Base-by-base conservation (phyloP, 2,329 filamentous ascomycete species). In the Cladosporium oxysporum region DNA sequence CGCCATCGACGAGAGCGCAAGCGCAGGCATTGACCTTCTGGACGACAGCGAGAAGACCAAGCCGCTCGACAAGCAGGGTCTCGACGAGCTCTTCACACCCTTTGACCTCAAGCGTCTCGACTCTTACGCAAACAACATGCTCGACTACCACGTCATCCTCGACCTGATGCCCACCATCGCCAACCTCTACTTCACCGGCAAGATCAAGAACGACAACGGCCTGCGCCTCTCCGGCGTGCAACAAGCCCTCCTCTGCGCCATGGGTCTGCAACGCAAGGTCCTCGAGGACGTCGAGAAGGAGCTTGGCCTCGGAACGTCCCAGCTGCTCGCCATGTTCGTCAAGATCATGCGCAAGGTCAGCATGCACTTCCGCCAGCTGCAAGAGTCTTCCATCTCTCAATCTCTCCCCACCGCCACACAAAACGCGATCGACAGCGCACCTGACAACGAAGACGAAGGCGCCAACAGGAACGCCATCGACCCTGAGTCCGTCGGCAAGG, bases 71-170 rank as follows among this genome's bases (percentile, higher is more conserved):
- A 96, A 96, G 79, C 69, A 80, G 0, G 90, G 93, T 68, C 85
- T 99, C 7, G 93, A 97, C 74, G 82, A 83, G 18, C 78, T 90
- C 2, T 86, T 99, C 77, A 92, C 91, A 3, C 93, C 95, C 0
- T 98, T 95, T 76, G 95, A 99, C 77, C 86, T 97, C 68, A 98
- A 98, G 82, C 90, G 95, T 31, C 84, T 99, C 3, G 94, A 97
- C 76, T 93, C 91, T 52, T 99, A 99, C 74, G 92, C 95, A 18
- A 96, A 96, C 79, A 97, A 96, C 79, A 91, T 97, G 85, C 88
- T 99, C 50, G 96, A 99, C 79, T 97, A 98, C 82, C 96, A 97
- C 75, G 93, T 97, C 71, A 95, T 99, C 64, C 85, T 98, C 31
- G 96, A 99, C 76, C 87, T 99, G 74, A 84, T 99, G 65, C 95